Base-by-base conservation (phyloP, 2,329 filamentous ascomycete species). In the Xylaria sp. region DNA sequence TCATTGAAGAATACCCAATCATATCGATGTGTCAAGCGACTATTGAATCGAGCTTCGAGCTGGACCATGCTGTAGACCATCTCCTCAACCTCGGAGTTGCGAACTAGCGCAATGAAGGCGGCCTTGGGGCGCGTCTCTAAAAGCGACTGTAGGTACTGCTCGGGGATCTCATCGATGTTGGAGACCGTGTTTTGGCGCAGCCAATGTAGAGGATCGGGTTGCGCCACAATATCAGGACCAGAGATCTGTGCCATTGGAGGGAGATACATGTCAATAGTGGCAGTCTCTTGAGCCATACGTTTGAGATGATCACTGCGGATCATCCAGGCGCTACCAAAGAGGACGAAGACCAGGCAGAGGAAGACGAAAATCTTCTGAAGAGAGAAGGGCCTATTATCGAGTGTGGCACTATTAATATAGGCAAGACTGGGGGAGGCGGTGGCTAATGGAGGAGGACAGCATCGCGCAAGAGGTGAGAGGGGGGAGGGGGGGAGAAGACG, bases 1-100 rank as follows among this genome's bases (percentile, higher is more conserved):
- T 93, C 89, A 79, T 94, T 96, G 84, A 96, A 93, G 81, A 96
- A 95, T 47, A 92, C 90, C 91, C 93, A 96, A 50, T 93, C 91
- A 75, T 96, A 96, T 74, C 91, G 91, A 82, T 93, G 76, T 7
- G 69, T 76, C n/a, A 59, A 91, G 70, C 92, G 93, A 75, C 83
- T 81, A 76, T 96, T 96, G 90, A 92, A 96, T 10, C 89, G 91
- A 63, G 86, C 81, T 77, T 94, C 91, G 53, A 94, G 80, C 74
- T 96, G 91, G 33, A 80, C 79, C 83, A 96, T 93, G 38, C 89
- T 90, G 71, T 86, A 84, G 13, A 93, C 80, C 76, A 94, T 86
- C 7, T 89, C 87, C 6, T 86, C 78, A 13, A 93, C 79, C 77
- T 94, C 91, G 70, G 87, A 85, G 70, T 94, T 93, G 47, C 90